Evolutionary conservation across 2,329 filamentous ascomycete genomes (phyloP), one percentile per base, ranked within the genome.

Genomic region (Chaetomiaceae sp.): DNA sequence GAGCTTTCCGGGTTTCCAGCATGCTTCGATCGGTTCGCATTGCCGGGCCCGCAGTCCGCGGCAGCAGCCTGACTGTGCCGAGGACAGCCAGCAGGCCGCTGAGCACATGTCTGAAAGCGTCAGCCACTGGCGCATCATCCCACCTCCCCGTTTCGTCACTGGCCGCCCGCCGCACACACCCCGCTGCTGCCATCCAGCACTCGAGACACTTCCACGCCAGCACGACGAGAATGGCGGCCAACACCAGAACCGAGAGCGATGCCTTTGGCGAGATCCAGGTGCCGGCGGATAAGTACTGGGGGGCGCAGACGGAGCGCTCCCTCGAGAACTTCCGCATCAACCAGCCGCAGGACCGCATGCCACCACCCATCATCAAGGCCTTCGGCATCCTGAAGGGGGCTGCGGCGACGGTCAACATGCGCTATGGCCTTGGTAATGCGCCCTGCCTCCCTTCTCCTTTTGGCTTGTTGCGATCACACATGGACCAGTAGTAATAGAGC

Each of bases 311-410:
- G 45, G 86, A 96, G 78, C 84, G 91, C 58, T 97, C 91, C 42
- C 79, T 97, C 67, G 84, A 86, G 69, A 98, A 98, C 77, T 98
- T 98, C 79, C 86, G 85, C 69, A 97, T 98, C 81, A 97, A 97
- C 74, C 93, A 97, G 77, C 93, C 93, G 51, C 88, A 95, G 72
- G 93, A 98, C 67, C 89, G 93, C 67, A 97, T 97, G 90, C 93
- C 93, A 39, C 84, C 88, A 56, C 86, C 90, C 37, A 85, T 98
- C 59, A 76, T 97, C 62, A 84, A 83, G 69, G 93, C 93, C 6
- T 96, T 98, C 67, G 93, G 93, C 65, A 94, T 97, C 61, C 78
- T 98, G 56, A 98, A 98, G 80, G 91, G 90, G 56, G 93, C 93
- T 47, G 93, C 93, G 36, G 93, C 93, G 38, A 88, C 84, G 7